Base-by-base conservation (phyloP, 371 early-diverging fungal species). In the Mucor ambiguus region DNA sequence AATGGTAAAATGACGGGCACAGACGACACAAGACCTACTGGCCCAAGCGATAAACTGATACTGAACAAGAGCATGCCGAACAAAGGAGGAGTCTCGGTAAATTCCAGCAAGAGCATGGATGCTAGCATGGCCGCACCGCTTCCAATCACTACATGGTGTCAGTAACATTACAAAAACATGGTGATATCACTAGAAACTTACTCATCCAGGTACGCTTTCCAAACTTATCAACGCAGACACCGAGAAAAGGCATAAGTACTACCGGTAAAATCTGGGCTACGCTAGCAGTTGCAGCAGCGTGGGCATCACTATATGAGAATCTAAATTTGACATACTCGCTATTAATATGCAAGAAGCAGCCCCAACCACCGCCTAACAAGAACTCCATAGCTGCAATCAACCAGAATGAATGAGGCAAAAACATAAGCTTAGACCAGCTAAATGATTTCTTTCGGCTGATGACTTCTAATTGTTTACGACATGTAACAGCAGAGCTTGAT, bases 331-430 rank as follows among this genome's bases (percentile, higher is more conserved):
- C 82, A 56, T 85, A 82, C 76, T 92, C 89, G 63, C 88, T 88
- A 61, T 89, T 87, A 58, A 92, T 89, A 67, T 90, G 90, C 35
- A 91, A 66, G 66, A 91, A 92, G 69, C 86, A 87, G 58, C 86
- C 90, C 91, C 92, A 92, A 7, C 77, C 81, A 55, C 88, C 86
- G 16, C 91, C 91, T 16, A 92, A 68, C 1, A 85, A 71, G 57
- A 91, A 87, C 61, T 87, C 86, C 76, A 89, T 79, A 29, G 77
- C 56, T 5, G 83, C 82, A 41, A 90, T 74, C 38, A 90, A 67
- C 92, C 92, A 92, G 68, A 80, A 90, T 4, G 86, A 76, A 37
- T 81, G 82, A n/a, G 92, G 89, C 41, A 92, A 71, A 44, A 80
- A 77, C 61, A 89, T 63, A 16, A 92, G 66, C 55, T 85, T 81